These are phyloP conservation scores for Cyclostephanos tholiformis DNA, from an alignment of 108 stramenopile genomes.

Conservation along the genomic window DNA sequence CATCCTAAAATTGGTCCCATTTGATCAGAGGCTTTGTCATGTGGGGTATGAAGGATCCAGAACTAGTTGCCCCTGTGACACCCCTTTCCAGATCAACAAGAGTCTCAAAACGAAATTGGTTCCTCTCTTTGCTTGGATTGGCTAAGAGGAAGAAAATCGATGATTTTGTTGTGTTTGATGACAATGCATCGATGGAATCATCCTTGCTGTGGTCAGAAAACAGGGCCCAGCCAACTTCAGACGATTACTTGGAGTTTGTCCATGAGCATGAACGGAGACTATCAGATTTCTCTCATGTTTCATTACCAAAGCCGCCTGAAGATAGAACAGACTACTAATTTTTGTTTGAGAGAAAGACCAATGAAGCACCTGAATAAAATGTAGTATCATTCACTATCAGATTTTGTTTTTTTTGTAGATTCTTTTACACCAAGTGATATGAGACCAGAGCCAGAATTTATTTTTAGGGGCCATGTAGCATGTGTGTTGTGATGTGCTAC, in stretches of 20 bases:
- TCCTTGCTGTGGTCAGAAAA: constrained; percentile 44
- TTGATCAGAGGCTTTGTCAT: constrained; percentile 12
- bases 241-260: constrained; percentile 44
- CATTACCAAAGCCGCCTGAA: constrained; percentile 28
- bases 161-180: constrained; percentile 46
- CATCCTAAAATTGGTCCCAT: not conserved
- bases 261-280: constrained; percentile 42
- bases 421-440: too few relatives aligned
- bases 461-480: too few relatives aligned
- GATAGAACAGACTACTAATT: constrained; percentile 38
- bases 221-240: constrained; percentile 37
- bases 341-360: not conserved
- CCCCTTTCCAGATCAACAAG: not conserved
- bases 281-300: constrained; percentile 19
- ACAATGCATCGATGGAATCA: constrained; percentile 47
- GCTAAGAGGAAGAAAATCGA: constrained; percentile 30
- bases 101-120: constrained; percentile 10
- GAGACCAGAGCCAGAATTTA: too few relatives aligned
- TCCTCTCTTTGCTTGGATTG: constrained; percentile 25
- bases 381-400: not conserved
- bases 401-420: too few relatives aligned
- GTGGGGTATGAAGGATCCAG: constrained; percentile 10
- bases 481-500: too few relatives aligned
- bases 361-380: not conserved
- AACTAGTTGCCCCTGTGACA: not conserved